Base-by-base conservation (phyloP, 2,329 filamentous ascomycete species). In the Trichoderma sp. region DNA sequence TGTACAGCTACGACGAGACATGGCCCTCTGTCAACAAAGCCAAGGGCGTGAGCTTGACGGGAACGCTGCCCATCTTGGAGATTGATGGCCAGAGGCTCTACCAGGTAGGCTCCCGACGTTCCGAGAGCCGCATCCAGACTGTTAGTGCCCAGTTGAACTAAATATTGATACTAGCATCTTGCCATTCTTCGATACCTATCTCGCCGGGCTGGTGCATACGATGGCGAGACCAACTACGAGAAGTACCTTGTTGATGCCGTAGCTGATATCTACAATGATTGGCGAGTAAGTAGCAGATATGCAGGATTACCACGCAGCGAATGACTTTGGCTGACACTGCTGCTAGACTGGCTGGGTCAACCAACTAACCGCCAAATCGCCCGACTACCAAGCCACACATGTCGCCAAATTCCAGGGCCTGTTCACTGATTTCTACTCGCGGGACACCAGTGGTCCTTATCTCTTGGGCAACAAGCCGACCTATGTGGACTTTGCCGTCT, bases 401-500 rank as follows among this genome's bases (percentile, higher is more conserved):
- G 63, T 66, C 21, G 39, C 32, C 8, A 66, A 66, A 11, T 66
- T 58, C 63, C 37, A 49, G 16, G 37, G 21, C 16, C 58, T 70
- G 46, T 70, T 74, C 4, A 73, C 76, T 0, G 55, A 76, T 39
- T 81, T 79, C 70, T 78, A 78, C 49, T 81, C 80, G 28, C 60
- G 72, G 0, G 72, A 79, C 1, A 59, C 56, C 0, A 68, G 67
- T 0, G 80, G 79, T 0, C 80, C 80, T 0, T 81, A 77, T 52
- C 75, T 81, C 2, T 69, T 82, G 1, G 79, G 80, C 1, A 71
- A 80, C 8, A 75, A 71, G 37, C 67, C 81, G 58, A 79, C 76
- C 10, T 81, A 82, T 43, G 76, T 73, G 11, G 80, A 82, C 54
- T 81, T 82, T 70, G 78, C 77, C 0, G 71, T 81, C 2, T 81